Base-by-base conservation (phyloP, 2,329 filamentous ascomycete genomes). In the Hymenoscyphus infarciens region DNA sequence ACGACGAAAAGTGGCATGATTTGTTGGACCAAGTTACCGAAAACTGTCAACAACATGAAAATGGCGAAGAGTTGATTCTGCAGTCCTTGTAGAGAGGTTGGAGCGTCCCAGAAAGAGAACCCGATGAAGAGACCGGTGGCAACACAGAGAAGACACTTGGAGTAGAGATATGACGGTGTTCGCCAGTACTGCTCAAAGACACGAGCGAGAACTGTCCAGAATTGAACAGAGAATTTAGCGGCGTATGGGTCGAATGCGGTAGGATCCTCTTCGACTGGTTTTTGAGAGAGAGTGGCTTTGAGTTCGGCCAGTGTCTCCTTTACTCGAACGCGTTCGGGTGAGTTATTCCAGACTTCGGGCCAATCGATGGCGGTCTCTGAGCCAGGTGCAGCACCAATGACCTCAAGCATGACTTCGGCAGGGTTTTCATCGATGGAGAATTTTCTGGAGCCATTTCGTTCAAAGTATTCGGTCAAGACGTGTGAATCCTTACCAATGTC, bases 31-130 rank as follows among this genome's bases (percentile, higher is more conserved):
- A 93, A 78, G 0, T 88, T 87, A 0, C 89, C 89, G 1, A 84
- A 83, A 66, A 95, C 90, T 6, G 87, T 91, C 3, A 93, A 79
- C 0, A 88, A 89, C 82, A 92, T 87, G 75, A 94, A 94, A 61
- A 89, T 80, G 8, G 87, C 87, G 76, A 94, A 93, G 8, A 93
- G 80, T 7, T 88, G 82, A 56, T 86, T 87, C 73, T 90, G 88
- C 76, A 88, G 84, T 69, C 88, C 87, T 63, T 87, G 82, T 1
- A 78, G 77, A 2, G 82, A 78, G 57, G 81, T 78, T 0, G 82
- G 81, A 0, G 89, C 74, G 65, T 85, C 80, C 79, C 82, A 90
- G 71, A 91, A 91, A 0, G 87, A 89, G 70, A 90, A 89, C 15
- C 83, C 84, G 66, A 88, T 89, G 77, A 90, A 89, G 7, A 68